Evolutionary conservation across 331 rosid genomes (phyloP).

Genomic region (Prunus yedoensis): DNA sequence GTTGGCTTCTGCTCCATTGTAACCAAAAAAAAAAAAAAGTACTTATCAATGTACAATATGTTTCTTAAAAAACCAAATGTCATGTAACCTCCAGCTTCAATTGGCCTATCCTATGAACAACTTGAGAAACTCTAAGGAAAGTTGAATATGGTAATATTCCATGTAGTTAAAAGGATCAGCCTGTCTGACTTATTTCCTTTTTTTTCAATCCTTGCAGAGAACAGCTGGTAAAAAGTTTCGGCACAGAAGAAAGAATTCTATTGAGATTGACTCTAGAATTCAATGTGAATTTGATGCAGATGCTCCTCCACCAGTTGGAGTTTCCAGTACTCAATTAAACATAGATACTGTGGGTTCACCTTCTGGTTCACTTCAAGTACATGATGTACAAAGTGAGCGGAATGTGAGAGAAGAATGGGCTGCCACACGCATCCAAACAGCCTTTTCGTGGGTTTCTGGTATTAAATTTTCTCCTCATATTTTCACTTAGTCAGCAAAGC

Average conservation of each 20-base stretch:
- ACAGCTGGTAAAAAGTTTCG: constrained; percentile 40
- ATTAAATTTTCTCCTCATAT: constrained; percentile 18
- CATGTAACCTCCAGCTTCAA: neutral
- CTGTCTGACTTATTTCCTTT: constrained; percentile 3
- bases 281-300: constrained; percentile 43
- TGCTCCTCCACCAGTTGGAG: constrained; percentile 44
- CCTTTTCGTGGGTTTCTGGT: constrained; percentile 96
- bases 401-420: constrained; percentile 67
- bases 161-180: neutral
- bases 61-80: neutral
- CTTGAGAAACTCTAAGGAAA: neutral
- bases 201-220: constrained; percentile 45
- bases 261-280: constrained; percentile 53
- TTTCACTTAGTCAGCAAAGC: neutral
- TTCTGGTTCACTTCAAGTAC: constrained; percentile 54
- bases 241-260: constrained; percentile 61
- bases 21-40: neutral
- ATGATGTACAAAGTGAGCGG: constrained; percentile 39
- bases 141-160: neutral
- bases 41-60: neutral
- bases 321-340: constrained; percentile 35
- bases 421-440: constrained; percentile 78
- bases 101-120: neutral
- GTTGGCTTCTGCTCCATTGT: neutral
- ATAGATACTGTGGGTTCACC: constrained; percentile 44